phyloP scores from a whole-genome alignment of 768 basidiomycete species.

The Chalciporus pseudorubinellus region DNA sequence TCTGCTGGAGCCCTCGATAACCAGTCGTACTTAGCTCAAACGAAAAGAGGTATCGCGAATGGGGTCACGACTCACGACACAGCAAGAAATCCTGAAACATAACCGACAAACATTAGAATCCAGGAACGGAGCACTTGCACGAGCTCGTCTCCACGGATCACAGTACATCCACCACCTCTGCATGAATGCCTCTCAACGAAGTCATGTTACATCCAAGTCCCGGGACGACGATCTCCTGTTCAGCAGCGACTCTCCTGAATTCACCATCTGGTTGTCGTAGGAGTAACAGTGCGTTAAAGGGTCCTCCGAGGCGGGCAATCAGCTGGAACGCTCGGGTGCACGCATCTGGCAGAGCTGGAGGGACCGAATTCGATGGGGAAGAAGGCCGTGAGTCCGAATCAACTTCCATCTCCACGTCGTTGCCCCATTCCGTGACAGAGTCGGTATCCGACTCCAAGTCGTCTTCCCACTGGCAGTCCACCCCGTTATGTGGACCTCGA shows the following conservation, averaged over 20 bases:
- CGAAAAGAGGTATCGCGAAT: too few relatives aligned
- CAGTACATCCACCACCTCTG: constrained; percentile 1
- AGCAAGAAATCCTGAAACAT: too few relatives aligned
- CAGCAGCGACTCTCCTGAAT: constrained; percentile 8
- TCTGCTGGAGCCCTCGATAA: too few relatives aligned
- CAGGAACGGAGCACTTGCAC: too few relatives aligned
- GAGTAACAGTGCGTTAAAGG: constrained; percentile 4
- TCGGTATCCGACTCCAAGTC: background rate
- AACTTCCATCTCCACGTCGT: background rate
- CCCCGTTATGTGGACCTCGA: background rate
- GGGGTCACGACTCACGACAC: too few relatives aligned
- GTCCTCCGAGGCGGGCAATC: constrained; percentile 1
- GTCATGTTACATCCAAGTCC: constrained; percentile 5
- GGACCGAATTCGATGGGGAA: background rate
- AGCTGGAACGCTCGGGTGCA: background rate
- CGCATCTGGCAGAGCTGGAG: background rate
- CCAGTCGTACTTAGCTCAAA: too few relatives aligned
- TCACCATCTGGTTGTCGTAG: constrained; percentile 31
- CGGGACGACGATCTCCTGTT: constrained; percentile 20
- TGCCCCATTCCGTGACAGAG: background rate
- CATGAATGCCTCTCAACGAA: background rate
- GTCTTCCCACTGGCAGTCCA: background rate
- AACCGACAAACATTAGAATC: too few relatives aligned
- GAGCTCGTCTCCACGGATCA: background rate
- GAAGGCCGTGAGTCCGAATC: background rate